Percentiles rank a stretch among this genome's conserved stretches.
Conservation (phyloP, 805 yeast species). For the Huiozyma sinensis region DNA sequence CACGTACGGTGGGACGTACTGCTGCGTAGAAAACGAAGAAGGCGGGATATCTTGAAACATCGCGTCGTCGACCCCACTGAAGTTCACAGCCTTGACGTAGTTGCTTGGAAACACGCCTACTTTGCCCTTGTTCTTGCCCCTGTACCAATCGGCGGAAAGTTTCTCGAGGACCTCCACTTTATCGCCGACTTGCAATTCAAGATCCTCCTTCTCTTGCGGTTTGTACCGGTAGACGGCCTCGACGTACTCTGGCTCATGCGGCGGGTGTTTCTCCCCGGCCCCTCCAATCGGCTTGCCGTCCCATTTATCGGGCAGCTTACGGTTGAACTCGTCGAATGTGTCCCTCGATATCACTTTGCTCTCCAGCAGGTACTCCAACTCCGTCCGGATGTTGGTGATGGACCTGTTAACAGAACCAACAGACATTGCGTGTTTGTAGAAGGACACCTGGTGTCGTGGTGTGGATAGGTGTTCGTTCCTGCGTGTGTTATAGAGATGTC, state of each 20-base stretch:
- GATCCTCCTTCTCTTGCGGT: constrained; percentile 67
- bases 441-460: too few species aligned
- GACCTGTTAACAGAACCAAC: constrained; percentile 68
- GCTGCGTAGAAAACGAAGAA: background rate
- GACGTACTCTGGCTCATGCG: constrained; percentile 28
- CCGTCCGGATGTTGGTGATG: constrained; percentile 61
- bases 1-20: constrained; percentile 1
- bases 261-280: background rate
- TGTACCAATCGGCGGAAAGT: constrained; percentile 83
- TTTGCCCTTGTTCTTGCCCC: constrained; percentile 47
- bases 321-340: constrained; percentile 40
- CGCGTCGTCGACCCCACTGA: background rate
- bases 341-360: constrained; percentile 58
- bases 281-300: constrained; percentile 9
- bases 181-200: constrained; percentile 54
- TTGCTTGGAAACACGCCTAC: constrained; percentile 84
- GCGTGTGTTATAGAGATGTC: too few species aligned
- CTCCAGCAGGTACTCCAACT: constrained; percentile 68
- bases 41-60: background rate
- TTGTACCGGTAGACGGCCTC: constrained; percentile 66
- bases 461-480: too few species aligned
- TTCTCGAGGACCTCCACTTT: constrained; percentile 58
- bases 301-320: constrained; percentile 48
- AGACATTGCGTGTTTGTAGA: constrained; percentile 21
- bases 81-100: constrained; percentile 42